Percentiles rank a stretch among this genome's conserved stretches.
Conservation (phyloP, 2,329 filamentous ascomycete genomes). For the Fusarium bactridioides region DNA sequence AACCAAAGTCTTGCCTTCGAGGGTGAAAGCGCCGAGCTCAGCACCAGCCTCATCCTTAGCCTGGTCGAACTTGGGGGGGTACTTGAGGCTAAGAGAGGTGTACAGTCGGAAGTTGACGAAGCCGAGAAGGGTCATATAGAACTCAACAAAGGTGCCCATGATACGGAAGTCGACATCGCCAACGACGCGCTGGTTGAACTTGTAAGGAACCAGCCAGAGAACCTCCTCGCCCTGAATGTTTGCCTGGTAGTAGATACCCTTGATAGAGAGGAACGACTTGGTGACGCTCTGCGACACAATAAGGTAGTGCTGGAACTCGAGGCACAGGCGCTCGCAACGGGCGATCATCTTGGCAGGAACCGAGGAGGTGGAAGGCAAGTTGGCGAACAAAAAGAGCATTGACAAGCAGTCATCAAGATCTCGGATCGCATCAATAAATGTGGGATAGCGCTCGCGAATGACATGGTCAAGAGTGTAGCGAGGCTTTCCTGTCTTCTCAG, state of each 20-base stretch:
- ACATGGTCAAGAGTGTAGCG: slow-evolving; percentile 94
- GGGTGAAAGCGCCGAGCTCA: slow-evolving; percentile 88
- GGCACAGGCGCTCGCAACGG: slow-evolving; percentile 88
- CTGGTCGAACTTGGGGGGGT: slow-evolving; percentile 92
- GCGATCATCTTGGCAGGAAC: slow-evolving; percentile 96
- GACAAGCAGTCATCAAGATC: slow-evolving; percentile 97
- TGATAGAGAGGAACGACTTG: slow-evolving; percentile 98
- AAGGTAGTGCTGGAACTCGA: slow-evolving; percentile 98
- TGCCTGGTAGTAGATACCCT: slow-evolving; percentile 99
- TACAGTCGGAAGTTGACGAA: slow-evolving; percentile 98
- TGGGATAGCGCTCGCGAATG: slow-evolving; percentile 97
- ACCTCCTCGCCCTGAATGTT: slow-evolving; percentile 97
- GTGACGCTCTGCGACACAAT: slow-evolving; percentile 90
- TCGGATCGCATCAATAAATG: slow-evolving; percentile 91
- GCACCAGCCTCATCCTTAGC: slow-evolving; percentile 88
- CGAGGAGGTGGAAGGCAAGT: slow-evolving; percentile 86
- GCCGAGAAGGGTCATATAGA: slow-evolving; percentile 94
- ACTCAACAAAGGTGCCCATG: slow-evolving; percentile 99
- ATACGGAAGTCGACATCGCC: slow-evolving; percentile 98
- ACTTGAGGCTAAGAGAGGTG: slow-evolving; percentile 88
- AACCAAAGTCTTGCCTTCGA: slow-evolving; percentile 76
- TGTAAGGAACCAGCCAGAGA: slow-evolving; percentile 96
- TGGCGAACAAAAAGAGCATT: slow-evolving; percentile 97
- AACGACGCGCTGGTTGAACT: slow-evolving; percentile 94
- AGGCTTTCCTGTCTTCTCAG: slow-evolving; percentile 91